A percentile compares a stretch with the other conserved stretches of the same genome.
Evolutionary conservation across 2,329 filamentous ascomycete genomes (phyloP).

Genomic region (Colletotrichum cereale): DNA sequence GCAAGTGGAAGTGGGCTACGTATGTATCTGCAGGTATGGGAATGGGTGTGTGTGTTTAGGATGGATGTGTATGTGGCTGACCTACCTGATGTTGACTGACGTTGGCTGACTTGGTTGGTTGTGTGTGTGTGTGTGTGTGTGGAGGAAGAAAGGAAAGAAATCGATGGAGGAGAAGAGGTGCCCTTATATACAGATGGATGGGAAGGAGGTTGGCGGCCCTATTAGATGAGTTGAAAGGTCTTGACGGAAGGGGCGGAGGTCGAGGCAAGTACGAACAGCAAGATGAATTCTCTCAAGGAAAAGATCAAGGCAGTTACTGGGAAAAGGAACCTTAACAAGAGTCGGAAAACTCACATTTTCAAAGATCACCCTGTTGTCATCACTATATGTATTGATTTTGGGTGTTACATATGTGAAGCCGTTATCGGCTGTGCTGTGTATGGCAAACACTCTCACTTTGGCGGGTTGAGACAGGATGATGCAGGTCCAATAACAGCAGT

Average conservation of each 20-base stretch:
- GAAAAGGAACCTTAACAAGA: no score
- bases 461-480: not conserved
- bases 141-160: not conserved
- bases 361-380: not conserved
- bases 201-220: not conserved
- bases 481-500: not conserved
- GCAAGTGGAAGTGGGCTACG: not conserved
- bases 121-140: not conserved
- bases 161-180: not conserved
- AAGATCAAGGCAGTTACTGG: not conserved
- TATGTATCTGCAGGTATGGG: not conserved
- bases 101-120: not conserved
- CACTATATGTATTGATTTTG: not conserved
- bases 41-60: not conserved
- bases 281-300: not conserved
- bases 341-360: not conserved
- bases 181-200: not conserved
- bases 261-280: not conserved
- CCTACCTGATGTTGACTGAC: conserved; percentile 1
- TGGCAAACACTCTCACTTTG: not conserved
- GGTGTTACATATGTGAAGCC: not conserved
- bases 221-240: not conserved
- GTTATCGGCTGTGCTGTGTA: not conserved
- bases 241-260: not conserved
- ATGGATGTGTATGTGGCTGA: not conserved